Base-by-base conservation (phyloP, 345 rosid genomes). In the Bruguiera parviflora region DNA sequence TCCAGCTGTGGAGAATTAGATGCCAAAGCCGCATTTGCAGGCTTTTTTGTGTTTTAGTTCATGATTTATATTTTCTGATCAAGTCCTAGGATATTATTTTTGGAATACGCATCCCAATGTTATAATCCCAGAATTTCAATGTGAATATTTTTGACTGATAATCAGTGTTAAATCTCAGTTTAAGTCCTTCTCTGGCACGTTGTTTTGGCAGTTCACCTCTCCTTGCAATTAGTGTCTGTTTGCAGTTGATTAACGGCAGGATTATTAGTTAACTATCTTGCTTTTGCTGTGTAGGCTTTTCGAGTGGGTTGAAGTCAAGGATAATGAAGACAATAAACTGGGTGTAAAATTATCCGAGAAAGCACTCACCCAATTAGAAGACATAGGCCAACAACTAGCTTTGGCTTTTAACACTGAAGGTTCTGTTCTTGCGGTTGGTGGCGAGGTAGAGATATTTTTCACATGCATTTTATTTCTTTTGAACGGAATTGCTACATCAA, bases 331-430 rank as follows among this genome's bases (percentile, higher is more conserved):
- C 66, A 83, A 70, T 52, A 80, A 80, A 64, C 71, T 81, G 61
- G 86, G 73, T 71, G 37, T 81, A 31, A 90, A 82, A 74, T 63
- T 32, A 68, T 80, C 98, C 7, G 88, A 82, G 66, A 84, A 81
- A 75, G 85, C 77, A 55, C 80, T 90, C 70, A 64, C 55, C 5
- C 82, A 82, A 70, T 84, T 96, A 60, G 80, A 71, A 64, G 81
- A 84, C 74, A 84, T 84, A 70, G 96, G 90, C 57, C 96, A 87
- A 72, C 98, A 87, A 73, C 78, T 92, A 65, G 90, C 91, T 53
- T 61, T 96, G 65, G 85, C 77, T 24, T 96, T 92, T 27, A 79
- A 86, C 80, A 82, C 65, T 55, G 91, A 92, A 19, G 90, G 92
- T 52, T 82, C 96, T 63, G 66, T 75, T 35, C 84, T 92, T 43